Conservation (phyloP, 306 rosid species). For the Oemleria cerasiformis region DNA sequence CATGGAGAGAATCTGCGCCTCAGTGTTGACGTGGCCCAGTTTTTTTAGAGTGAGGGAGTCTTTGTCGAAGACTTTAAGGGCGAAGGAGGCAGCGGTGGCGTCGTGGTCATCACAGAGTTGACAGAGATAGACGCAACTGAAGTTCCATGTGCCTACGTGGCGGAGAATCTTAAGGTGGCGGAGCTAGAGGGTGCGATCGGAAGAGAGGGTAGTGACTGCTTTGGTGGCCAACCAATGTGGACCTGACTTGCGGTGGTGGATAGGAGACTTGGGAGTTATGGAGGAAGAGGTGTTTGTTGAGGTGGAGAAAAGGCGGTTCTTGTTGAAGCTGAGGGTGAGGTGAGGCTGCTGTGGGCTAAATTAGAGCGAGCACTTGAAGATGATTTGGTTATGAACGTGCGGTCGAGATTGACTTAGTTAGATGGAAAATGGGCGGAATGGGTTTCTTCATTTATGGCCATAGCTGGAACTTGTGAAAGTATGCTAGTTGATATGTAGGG, state of each 20-base stretch:
- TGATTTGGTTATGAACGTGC: slow-evolving; percentile 37
- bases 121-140: slow-evolving; percentile 88
- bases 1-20: slow-evolving; percentile 61
- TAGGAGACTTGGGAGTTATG: neutral
- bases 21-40: slow-evolving; percentile 59
- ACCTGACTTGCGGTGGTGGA: slow-evolving; percentile 53
- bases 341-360: slow-evolving; percentile 71
- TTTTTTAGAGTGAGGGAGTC: slow-evolving; percentile 58
- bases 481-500: neutral
- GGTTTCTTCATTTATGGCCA: slow-evolving; percentile 48
- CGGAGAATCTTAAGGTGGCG: slow-evolving; percentile 78
- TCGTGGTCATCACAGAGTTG: slow-evolving; percentile 61
- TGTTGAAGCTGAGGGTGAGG: slow-evolving; percentile 91
- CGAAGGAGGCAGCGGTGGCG: slow-evolving; percentile 56
- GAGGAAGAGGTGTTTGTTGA: slow-evolving; percentile 1
- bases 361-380: slow-evolving; percentile 72
- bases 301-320: slow-evolving; percentile 50
- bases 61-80: slow-evolving; percentile 83
- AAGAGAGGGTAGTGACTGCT: slow-evolving; percentile 65
- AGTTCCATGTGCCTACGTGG: slow-evolving; percentile 79
- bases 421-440: slow-evolving; percentile 26
- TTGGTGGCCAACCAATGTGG: slow-evolving; percentile 78
- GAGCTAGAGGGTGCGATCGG: slow-evolving; percentile 72
- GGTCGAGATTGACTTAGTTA: slow-evolving; percentile 59
- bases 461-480: neutral